phyloP scores from a whole-genome alignment of 225 moss, liverwort and hornwort species.

The Physcomitrium patens region DNA sequence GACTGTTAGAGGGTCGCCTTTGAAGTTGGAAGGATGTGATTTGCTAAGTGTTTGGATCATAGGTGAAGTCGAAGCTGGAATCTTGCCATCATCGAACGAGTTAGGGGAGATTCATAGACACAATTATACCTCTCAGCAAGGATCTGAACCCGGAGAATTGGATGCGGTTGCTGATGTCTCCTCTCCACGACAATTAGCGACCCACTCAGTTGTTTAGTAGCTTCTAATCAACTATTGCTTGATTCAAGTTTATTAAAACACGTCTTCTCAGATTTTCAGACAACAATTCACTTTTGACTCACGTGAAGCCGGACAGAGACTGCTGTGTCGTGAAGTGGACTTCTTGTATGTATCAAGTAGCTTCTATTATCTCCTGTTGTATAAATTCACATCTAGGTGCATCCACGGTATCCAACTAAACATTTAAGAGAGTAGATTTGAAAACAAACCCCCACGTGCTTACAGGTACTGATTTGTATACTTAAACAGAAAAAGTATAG shows the following conservation, averaged over 20 bases:
- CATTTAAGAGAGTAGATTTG: no score
- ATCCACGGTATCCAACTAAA: no score
- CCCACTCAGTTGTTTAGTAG: slow-evolving; percentile 6
- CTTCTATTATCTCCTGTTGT: no score
- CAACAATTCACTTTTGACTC: background rate
- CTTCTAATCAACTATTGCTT: background rate
- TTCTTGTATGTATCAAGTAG: background rate
- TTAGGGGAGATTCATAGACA: slow-evolving; percentile 37
- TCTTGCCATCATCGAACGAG: slow-evolving; percentile 36
- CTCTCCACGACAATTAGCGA: background rate
- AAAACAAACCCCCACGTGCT: no score
- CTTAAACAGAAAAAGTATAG: no score
- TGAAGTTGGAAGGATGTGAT: background rate
- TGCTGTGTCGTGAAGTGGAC: background rate
- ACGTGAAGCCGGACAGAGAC: background rate
- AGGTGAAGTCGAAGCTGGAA: slow-evolving; percentile 63
- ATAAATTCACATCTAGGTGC: no score
- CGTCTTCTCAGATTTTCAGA: background rate
- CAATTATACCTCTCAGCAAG: slow-evolving; percentile 19
- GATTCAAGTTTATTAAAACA: background rate
- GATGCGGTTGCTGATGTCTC: slow-evolving; percentile 16
- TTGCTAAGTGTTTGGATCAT: background rate
- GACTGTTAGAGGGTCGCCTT: background rate
- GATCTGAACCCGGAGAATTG: slow-evolving; percentile 52
- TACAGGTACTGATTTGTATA: no score